Evolutionary conservation across 345 rosid species (phyloP), one percentile per base, ranked within the genome.

Genomic region (Boechera retrofracta): DNA sequence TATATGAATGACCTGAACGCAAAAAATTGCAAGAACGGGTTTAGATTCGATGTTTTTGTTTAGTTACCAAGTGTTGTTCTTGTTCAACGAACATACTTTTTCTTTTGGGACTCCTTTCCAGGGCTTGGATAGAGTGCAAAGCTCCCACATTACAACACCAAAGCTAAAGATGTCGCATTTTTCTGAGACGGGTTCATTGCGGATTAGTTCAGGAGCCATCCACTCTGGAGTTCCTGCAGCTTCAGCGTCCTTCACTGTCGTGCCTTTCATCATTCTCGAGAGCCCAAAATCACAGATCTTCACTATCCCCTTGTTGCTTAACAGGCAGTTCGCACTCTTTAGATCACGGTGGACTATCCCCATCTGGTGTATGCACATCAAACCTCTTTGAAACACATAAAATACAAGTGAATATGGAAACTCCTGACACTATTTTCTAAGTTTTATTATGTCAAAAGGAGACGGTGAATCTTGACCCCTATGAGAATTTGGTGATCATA

Each of bases 131-230:
- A 92, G 86, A 29, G 97, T 89, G 85, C 83, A 88, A 49, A 94
- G 88, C 81, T 94, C 98, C 98, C 98, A 94, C 88, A 92, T 92
- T 71, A 94, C 83, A 33, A 94, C 97, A 49, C 98, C 98, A 21
- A 94, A 86, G 83, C 98, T 94, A 83, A 89, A 94, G 77, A 94
- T 92, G 72, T 94, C 98, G 8, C 91, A 88, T 80, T 94, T 94
- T 78, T 90, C 95, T 2, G 95, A 83, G 79, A 90, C 85, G 29
- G 87, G 86, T 44, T 90, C 94, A 32, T 85, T 90, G 4, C 94
- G 89, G 56, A 87, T 83, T 33, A 92, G 92, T 75, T 94, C 98
- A 26, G 98, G 98, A 69, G 95, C 98, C 91, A 94, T 87, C 92
- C 92, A 94, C 76, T 88, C 89, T 4, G 95, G 97, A 41, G 97